Percentiles rank a stretch among this genome's conserved stretches.
phyloP scores from a whole-genome alignment of 78 protist species.

The Mastigamoeba balamuthi region DNA sequence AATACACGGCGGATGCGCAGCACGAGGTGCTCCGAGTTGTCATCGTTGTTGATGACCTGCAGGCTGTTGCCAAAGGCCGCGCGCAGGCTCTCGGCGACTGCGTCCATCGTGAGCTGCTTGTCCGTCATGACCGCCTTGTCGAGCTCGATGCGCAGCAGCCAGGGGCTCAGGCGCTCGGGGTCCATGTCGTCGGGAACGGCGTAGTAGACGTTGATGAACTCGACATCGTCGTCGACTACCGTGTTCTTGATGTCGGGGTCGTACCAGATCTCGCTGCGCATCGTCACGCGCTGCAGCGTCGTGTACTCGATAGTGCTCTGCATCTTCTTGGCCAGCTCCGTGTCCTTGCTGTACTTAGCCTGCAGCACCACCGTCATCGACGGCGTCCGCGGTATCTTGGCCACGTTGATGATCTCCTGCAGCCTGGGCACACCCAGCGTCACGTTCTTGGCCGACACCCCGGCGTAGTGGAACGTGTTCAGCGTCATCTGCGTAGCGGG shows the following conservation, averaged over 20 bases:
- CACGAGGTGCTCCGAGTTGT: constrained; percentile 73
- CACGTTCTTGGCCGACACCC: constrained; percentile 95
- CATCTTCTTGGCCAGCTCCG: constrained; percentile 37
- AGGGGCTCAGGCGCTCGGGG: constrained; percentile 27
- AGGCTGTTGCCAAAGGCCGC: constrained; percentile 37
- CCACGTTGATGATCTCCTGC: constrained; percentile 94
- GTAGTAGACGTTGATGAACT: constrained; percentile 53
- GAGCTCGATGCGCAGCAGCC: constrained; percentile 84
- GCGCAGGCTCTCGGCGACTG: constrained; percentile 46
- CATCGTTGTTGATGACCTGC: constrained; percentile 61
- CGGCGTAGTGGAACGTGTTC: constrained; percentile 99
- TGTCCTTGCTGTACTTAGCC: constrained; percentile 13
- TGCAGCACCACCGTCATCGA: constrained; percentile 65
- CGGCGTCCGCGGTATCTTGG: constrained; percentile 83
- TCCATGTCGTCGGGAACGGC: constrained; percentile 24
- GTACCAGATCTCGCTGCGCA: constrained; percentile 76
- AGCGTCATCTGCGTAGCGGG: constrained; percentile 99
- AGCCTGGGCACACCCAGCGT: constrained; percentile 96
- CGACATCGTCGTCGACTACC: constrained; percentile 69
- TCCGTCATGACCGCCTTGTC: constrained; percentile 56
- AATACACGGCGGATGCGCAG: constrained; percentile 66
- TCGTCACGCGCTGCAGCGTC: constrained; percentile 59
- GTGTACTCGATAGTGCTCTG: constrained; percentile 74
- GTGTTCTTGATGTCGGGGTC: constrained; percentile 86
- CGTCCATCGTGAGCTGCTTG: constrained; percentile 42